Evolutionary conservation across 768 basidiomycete species (phyloP), one percentile per base, ranked within the genome.

Genomic region (Leccinum olivaceopallidum): DNA sequence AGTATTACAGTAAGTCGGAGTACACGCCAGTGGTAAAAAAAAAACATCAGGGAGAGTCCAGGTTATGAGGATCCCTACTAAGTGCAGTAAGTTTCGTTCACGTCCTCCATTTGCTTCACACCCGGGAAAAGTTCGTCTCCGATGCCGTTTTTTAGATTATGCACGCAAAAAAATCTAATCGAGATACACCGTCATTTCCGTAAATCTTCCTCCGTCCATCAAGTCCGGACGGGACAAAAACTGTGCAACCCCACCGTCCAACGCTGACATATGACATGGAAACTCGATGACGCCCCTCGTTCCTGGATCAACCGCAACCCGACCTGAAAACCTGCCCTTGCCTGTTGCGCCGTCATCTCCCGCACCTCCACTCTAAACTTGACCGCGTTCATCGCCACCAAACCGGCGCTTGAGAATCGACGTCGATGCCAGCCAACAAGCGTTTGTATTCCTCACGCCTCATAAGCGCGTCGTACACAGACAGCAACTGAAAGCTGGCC

Each of bases 311-410:
- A 70, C 18, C 82, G 78, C 65, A 96, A 73, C 39, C 80, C 78
- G 13, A 89, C 84, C 61, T 80, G 77, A 76, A 80, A 86, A 62
- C 77, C 84, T 50, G 75, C 81, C 62, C 66, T 67, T 36, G 71
- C 70, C 64, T 83, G 80, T 50, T 77, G 77, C 65, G 72, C 55
- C 28, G 73, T 76, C 56, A 74, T 75, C 32, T 69, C 62, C 36
- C 83, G 78, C 65, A 95, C 78, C 69, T 96, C 94, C 37, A 95
- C 88, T 59, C 89, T 84, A 78, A 98, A 98, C 65, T 85, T 85
- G 39, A 88, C 86, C 22, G 86, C 81, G 71, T 92, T 95, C 63
- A 84, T 70, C 32, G 81, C 75, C 6, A 80, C 76, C 4, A 47
- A 89, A 76, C 44, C 83, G 80, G 73, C 96, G 98, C 70, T 87